phyloP scores from a whole-genome alignment of 768 basidiomycete species.

The Termitomyces sp. region DNA sequence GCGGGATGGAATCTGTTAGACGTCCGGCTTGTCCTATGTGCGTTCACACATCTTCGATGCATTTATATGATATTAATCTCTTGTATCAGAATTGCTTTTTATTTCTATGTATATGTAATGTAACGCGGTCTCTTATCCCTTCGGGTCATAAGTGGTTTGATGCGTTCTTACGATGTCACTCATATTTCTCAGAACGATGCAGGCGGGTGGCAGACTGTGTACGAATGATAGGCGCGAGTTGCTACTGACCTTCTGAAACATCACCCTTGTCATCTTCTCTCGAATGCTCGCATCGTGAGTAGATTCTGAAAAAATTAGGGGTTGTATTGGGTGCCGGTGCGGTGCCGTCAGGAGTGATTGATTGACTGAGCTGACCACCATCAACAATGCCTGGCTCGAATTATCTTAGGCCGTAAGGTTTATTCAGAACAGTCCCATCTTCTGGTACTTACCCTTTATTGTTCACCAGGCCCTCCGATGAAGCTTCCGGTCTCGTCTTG shows the following conservation, averaged over 20 bases:
- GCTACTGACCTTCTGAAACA: not conserved
- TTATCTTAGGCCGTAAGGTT: not conserved
- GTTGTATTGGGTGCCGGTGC: not conserved
- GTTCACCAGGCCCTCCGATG: not conserved
- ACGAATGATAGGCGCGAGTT: not conserved
- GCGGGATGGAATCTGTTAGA: not conserved
- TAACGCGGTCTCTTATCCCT: not conserved
- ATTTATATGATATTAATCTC: not conserved
- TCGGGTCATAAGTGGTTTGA: not conserved
- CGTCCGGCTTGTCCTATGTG: not conserved
- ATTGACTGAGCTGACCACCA: not conserved
- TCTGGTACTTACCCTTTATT: not conserved
- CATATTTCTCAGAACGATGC: not conserved
- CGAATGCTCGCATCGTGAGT: not conserved
- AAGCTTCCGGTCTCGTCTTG: not conserved
- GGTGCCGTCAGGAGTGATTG: not conserved
- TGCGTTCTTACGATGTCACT: too few species aligned
- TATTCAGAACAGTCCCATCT: not conserved
- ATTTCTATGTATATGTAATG: not conserved
- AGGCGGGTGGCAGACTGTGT: not conserved
- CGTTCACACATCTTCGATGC: not conserved
- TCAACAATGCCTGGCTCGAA: too few species aligned
- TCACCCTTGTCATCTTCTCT: too few species aligned
- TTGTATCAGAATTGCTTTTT: not conserved
- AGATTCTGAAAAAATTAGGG: not conserved